Base-by-base conservation (phyloP, 2,329 filamentous ascomycete genomes). In the Beauveria brongniartii region DNA sequence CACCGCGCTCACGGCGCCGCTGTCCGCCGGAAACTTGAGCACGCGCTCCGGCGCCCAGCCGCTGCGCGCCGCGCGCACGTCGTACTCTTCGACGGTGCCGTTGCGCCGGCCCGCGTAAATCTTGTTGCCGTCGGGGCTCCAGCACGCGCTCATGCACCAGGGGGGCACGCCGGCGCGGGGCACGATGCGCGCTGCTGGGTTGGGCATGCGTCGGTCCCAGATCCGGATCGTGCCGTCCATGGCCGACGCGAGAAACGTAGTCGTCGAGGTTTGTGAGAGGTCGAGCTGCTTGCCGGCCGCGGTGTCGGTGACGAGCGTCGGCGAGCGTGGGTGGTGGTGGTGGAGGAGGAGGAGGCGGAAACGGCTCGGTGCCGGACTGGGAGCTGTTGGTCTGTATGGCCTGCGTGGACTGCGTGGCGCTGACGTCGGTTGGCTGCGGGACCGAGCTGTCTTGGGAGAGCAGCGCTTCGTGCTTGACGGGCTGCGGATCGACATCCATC, bases 111-210 rank as follows among this genome's bases (percentile, higher is more conserved):
- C 94, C 0, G 90, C 92, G 74, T 96, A 99, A 68, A 99, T 92
- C 73, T 85, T 91, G 74, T 97, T 97, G 16, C 94, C 94, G 71
- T 97, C 90, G 0, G 92, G 92, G 59, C 89, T 93, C 94, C 94
- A 99, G 76, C 92, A 96, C 1, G 92, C 91, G 66, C 91, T 92
- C 86, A 96, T 97, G 73, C 93, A 97, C 93, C 93, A 99, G 0
- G 93, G 94, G 1, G 94, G 93, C 0, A 91, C 90, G 20, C 86
- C 86, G 12, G 85, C 83, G 12, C 86, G 80, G 20, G 89, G 90
- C 1, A 81, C 80, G 61, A 97, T 93, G 30, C 87, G 85, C 3
- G 94, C 92, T 1, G 96, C 81, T 0, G 93, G 89, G 41, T 88
- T 82, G 1, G 83, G 83, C 64, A 89, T 84, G 22, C 94, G 86